These are phyloP conservation scores for Isoetes taiwanensis DNA, from an alignment of 75 land plant genomes.

Conservation along the genomic window DNA sequence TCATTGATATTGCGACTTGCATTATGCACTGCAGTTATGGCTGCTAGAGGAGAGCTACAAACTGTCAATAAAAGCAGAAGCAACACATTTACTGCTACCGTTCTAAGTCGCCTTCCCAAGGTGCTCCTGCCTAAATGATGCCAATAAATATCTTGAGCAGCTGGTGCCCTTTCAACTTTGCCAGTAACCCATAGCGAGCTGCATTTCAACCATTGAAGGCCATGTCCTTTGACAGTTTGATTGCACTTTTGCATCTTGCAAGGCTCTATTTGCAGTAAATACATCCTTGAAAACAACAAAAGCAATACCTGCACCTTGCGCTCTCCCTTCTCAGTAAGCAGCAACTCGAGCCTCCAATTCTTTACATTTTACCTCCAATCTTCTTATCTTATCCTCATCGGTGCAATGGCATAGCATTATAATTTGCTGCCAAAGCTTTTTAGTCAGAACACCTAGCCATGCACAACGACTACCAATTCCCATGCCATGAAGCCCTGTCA, in stretches of 20 bases:
- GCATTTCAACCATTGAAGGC: conserved; percentile 49
- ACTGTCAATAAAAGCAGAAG: conserved; percentile 60
- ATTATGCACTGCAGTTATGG: conserved; percentile 52
- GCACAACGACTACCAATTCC: too few relatives aligned
- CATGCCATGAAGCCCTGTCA: too few relatives aligned
- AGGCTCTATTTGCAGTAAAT: conserved; percentile 53
- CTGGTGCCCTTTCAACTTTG: conserved; percentile 78
- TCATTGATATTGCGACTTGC: conserved; percentile 60
- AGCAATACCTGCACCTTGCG: conserved; percentile 72
- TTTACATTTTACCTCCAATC: conserved; percentile 31
- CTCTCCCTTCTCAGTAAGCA: conserved; percentile 51
- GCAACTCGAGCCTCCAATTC: conserved; percentile 35
- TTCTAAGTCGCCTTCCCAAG: conserved; percentile 33
- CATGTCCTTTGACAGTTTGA: conserved; percentile 48
- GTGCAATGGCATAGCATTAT: too few relatives aligned
- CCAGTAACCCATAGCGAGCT: conserved; percentile 53
- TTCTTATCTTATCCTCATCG: conserved; percentile 44
- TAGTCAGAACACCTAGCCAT: too few relatives aligned
- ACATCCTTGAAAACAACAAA: conserved; percentile 82
- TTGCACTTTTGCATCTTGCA: conserved; percentile 50
- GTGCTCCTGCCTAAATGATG: conserved; percentile 65
- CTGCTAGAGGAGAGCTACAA: conserved; percentile 70
- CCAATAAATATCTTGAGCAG: conserved; percentile 86
- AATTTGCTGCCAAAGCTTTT: too few relatives aligned
- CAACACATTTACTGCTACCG: conserved; percentile 48